Percentiles rank a stretch among this genome's conserved stretches.
These are phyloP conservation scores for Cicer bijugum DNA, from an alignment of 306 rosid species.

Conservation along the genomic window DNA sequence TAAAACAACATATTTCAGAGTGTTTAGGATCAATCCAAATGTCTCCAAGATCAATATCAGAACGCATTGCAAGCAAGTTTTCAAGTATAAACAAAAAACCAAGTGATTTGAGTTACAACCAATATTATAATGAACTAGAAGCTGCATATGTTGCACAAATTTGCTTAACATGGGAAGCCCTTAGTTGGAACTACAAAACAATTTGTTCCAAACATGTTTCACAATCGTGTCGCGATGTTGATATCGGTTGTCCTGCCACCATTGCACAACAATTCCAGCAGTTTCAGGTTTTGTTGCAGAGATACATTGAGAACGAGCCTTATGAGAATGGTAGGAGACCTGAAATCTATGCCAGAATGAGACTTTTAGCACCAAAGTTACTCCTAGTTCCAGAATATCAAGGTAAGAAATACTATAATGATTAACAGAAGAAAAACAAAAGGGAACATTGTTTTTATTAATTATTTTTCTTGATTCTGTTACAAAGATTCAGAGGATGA, in stretches of 20 bases:
- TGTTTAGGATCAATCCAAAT: conserved; percentile 70
- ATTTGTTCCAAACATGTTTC: conserved; percentile 59
- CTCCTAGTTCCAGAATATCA: conserved; percentile 87
- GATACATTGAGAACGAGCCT: conserved; percentile 86
- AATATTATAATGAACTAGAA: conserved; percentile 71
- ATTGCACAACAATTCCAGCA: conserved; percentile 86
- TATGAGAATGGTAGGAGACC: conserved; percentile 91
- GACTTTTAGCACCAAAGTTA: conserved; percentile 91
- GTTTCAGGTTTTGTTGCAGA: conserved; percentile 76
- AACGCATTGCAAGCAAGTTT: conserved; percentile 63
- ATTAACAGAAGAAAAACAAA: not conserved
- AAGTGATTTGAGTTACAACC: conserved; percentile 57
- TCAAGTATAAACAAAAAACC: conserved; percentile 54
- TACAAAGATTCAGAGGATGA: conserved; percentile 63
- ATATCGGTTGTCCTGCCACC: conserved; percentile 61
- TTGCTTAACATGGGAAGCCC: conserved; percentile 91
- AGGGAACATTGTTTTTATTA: not conserved
- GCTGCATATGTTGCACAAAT: conserved; percentile 85
- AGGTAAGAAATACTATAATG: conserved; percentile 50
- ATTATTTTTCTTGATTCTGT: conserved; percentile 33
- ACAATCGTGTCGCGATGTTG: conserved; percentile 43
- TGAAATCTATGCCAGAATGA: conserved; percentile 87
- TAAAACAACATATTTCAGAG: conserved; percentile 52
- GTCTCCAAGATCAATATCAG: conserved; percentile 83
- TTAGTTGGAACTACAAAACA: conserved; percentile 84